These are phyloP conservation scores for Glomus cerebriforme DNA, from an alignment of 192 early-diverging fungal species.

Conservation along the genomic window DNA sequence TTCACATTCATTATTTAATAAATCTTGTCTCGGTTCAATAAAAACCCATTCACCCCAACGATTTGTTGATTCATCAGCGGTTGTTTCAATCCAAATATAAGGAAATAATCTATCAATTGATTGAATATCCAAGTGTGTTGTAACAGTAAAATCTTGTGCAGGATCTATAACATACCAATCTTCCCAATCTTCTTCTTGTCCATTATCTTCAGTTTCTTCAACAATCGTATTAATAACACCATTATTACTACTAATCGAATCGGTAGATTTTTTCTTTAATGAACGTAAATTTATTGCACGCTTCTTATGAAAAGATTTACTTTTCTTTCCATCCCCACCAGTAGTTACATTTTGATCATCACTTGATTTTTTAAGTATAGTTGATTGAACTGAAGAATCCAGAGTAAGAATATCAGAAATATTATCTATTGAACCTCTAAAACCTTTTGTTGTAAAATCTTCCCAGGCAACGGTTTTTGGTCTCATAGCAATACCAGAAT, in stretches of 20 bases:
- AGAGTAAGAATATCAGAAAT: not conserved
- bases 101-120: conserved; percentile 32
- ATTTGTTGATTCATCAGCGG: not conserved
- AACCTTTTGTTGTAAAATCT: conserved; percentile 16
- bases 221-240: no score
- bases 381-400: not conserved
- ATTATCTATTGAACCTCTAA: conserved; percentile 15
- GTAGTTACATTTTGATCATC: not conserved
- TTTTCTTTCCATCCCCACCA: not conserved
- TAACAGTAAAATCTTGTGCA: conserved; percentile 14
- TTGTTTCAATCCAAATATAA: conserved; percentile 33
- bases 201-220: not conserved
- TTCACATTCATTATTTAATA: conserved; percentile 26
- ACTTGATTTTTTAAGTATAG: not conserved
- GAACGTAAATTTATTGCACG: not conserved
- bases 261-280: not conserved
- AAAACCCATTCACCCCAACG: conserved; percentile 33
- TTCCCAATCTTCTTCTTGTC: conserved; percentile 11
- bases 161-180: conserved; percentile 24
- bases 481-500: not conserved
- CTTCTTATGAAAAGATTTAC: not conserved
- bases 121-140: conserved; percentile 29
- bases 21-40: conserved; percentile 28
- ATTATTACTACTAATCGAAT: not conserved
- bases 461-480: conserved; percentile 25